Conservation (phyloP, 352 stramenopile genomes). For the Sclerospora graminicola region DNA sequence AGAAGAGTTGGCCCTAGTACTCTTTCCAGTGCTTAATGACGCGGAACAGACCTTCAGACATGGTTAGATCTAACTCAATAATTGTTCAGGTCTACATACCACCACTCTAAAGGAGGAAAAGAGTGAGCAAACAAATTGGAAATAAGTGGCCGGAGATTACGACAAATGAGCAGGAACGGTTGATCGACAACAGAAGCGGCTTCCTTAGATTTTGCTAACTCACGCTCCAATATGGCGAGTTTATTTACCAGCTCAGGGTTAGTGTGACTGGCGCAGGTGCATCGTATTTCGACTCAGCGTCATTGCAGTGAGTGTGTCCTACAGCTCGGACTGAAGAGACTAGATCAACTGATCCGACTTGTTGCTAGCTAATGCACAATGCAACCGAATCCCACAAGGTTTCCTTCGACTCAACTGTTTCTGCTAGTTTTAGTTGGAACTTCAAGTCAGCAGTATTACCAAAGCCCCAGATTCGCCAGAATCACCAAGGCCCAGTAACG, state of each 20-base stretch:
- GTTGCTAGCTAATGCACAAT: constrained; percentile 54
- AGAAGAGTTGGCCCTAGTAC: no score
- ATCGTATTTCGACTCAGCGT: constrained; percentile 54
- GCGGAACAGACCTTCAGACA: no score
- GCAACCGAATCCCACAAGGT: constrained; percentile 53
- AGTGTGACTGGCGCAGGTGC: constrained; percentile 58
- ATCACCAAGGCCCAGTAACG: no score
- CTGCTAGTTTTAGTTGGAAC: constrained; percentile 38
- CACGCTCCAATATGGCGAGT: constrained; percentile 49
- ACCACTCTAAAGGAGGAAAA: no score
- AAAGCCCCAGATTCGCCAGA: no score
- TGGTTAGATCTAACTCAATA: no score
- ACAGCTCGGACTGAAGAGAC: constrained; percentile 47
- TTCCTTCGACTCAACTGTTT: constrained; percentile 53
- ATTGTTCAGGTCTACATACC: no score
- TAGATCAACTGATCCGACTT: constrained; percentile 54
- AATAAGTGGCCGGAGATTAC: no score
- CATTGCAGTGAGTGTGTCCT: constrained; percentile 51
- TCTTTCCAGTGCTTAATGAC: no score
- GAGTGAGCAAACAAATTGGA: no score
- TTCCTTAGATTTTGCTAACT: constrained; percentile 41
- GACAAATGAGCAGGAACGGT: no score
- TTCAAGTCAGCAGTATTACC: no score
- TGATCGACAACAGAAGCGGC: constrained; percentile 2
- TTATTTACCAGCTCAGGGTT: constrained; percentile 62